Percentiles rank a stretch among this genome's conserved stretches.
Conservation (phyloP, 2,329 filamentous ascomycete species). For the Fusarium transvaalense region DNA sequence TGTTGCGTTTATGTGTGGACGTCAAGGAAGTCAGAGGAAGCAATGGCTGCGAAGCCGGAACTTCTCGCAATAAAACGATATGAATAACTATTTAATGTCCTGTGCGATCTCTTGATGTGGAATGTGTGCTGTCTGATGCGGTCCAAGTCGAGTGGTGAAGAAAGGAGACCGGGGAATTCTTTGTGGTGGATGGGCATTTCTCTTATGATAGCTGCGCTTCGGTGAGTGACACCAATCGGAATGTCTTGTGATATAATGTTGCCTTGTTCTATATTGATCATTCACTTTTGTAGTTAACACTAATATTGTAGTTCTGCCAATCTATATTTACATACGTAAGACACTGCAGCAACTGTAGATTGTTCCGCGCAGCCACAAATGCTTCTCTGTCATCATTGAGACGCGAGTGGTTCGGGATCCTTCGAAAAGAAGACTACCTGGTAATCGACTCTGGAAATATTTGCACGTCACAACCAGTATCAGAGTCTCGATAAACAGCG, state of each 20-base stretch:
- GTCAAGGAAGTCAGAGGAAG: conserved; percentile 32
- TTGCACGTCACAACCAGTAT: conserved; percentile 7
- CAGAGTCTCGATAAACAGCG: conserved; percentile 39
- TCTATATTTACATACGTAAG: neutral
- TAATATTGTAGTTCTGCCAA: no score
- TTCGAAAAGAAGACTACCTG: no score
- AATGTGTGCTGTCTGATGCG: neutral
- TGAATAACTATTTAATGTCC: conserved; percentile 21
- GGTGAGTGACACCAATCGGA: neutral
- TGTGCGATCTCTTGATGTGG: neutral
- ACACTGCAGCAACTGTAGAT: no score
- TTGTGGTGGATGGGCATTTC: neutral
- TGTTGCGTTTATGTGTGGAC: conserved; percentile 33
- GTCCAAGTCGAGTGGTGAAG: neutral
- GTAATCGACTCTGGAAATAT: no score
- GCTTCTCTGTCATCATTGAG: neutral
- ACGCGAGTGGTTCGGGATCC: neutral
- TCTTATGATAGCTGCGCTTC: neutral
- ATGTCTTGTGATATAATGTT: neutral
- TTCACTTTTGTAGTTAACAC: neutral
- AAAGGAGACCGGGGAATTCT: neutral
- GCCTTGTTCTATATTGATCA: neutral
- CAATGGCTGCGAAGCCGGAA: conserved; percentile 38
- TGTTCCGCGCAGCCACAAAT: neutral
- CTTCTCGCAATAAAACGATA: conserved; percentile 43